Evolutionary conservation across 129 eudicot genomes (phyloP).

Genomic region (Lonicera japonica): DNA sequence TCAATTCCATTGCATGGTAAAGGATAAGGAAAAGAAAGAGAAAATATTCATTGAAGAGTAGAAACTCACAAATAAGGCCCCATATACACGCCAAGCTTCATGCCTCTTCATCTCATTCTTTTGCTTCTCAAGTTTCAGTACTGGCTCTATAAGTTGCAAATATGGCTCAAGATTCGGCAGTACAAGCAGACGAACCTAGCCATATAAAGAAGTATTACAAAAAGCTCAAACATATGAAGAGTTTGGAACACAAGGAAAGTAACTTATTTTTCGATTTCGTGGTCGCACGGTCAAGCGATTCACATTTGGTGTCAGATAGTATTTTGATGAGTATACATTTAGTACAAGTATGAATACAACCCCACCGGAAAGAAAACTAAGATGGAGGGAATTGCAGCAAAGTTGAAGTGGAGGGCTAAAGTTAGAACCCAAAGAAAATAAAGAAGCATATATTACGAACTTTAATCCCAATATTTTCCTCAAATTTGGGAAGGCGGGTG

Average conservation of each 20-base stretch:
- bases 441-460: too few species aligned
- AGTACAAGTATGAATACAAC: neutral
- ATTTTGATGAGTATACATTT: neutral
- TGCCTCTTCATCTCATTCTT: constrained; percentile 74
- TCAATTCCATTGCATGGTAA: constrained; percentile 6
- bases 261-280: neutral
- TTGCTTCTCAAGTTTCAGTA: constrained; percentile 78
- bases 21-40: constrained; percentile 1
- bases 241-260: neutral
- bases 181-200: constrained; percentile 73
- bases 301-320: too few species aligned
- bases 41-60: neutral
- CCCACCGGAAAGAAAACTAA: neutral
- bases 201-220: constrained; percentile 11
- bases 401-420: neutral
- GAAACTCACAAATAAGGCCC: constrained; percentile 73
- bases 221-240: constrained; percentile 10
- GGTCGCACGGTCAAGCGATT: too few species aligned
- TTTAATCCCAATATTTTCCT: too few species aligned
- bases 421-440: too few species aligned
- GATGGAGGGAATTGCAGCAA: neutral
- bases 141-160: constrained; percentile 76
- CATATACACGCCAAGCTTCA: constrained; percentile 95
- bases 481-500: too few species aligned
- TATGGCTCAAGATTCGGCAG: constrained; percentile 91